These are phyloP conservation scores for Diaporthe sp. DNA, from an alignment of 2,329 filamentous ascomycete genomes.

Conservation along the genomic window DNA sequence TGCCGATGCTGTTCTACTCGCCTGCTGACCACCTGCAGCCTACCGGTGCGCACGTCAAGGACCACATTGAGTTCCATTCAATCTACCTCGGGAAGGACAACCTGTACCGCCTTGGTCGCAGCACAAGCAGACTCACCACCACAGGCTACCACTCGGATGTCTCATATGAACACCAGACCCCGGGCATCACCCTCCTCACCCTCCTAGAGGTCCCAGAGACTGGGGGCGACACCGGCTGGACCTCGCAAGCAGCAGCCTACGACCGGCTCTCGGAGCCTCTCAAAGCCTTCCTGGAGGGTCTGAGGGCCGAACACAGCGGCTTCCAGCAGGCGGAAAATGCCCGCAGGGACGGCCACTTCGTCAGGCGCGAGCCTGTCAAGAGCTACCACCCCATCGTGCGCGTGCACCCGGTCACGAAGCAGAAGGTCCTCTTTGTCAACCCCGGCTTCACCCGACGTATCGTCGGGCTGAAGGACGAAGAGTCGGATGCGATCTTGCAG, in stretches of 20 bases:
- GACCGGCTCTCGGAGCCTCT: slow-evolving; percentile 54
- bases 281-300: slow-evolving; percentile 53
- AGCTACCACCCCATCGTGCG: slow-evolving; percentile 77
- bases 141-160: slow-evolving; percentile 59
- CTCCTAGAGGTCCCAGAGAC: slow-evolving; percentile 54
- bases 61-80: slow-evolving; percentile 60
- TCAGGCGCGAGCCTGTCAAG: slow-evolving; percentile 74
- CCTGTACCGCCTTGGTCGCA: slow-evolving; percentile 54
- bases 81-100: slow-evolving; percentile 63
- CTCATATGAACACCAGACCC: slow-evolving; percentile 59
- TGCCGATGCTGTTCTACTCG: slow-evolving; percentile 58
- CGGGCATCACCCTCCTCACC: slow-evolving; percentile 57
- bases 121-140: slow-evolving; percentile 54
- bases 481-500: slow-evolving; percentile 76
- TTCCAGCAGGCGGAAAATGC: slow-evolving; percentile 55
- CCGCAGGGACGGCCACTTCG: slow-evolving; percentile 51
- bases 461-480: slow-evolving; percentile 76
- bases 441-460: slow-evolving; percentile 57
- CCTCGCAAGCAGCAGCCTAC: slow-evolving; percentile 55
- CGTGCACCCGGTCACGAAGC: slow-evolving; percentile 68
- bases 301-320: slow-evolving; percentile 56
- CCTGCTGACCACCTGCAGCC: slow-evolving; percentile 47
- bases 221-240: slow-evolving; percentile 57
- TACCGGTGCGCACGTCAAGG: slow-evolving; percentile 58
- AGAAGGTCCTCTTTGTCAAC: slow-evolving; percentile 51